Base-by-base conservation (phyloP, 495 filamentous ascomycete species). In the Penicillium paxilli region DNA sequence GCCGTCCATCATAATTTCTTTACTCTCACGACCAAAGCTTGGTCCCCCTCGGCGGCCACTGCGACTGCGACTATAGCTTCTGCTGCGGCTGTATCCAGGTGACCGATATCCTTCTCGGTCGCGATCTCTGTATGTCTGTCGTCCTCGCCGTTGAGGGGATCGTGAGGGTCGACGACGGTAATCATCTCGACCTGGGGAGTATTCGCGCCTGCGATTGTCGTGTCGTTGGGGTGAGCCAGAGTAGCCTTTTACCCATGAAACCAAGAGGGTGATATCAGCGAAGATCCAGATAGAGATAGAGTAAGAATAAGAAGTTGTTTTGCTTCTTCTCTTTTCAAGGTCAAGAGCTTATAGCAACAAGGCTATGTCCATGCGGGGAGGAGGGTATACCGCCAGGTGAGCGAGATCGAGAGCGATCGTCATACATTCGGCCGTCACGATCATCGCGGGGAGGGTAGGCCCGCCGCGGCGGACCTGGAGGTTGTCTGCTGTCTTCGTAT, bases 1-100 rank as follows among this genome's bases (percentile, higher is more conserved):
- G 25, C 83, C 83, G 55, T 86, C 83, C 70, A 87, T 74, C 55
- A 85, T 86, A 12, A 87, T 69, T 62, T 84, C 84, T 62, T 75
- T 68, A 49, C 79, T 83, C 47, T 82, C 80, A 37, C 73, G 72
- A 33, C 80, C 82, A 59, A 68, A 72, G 48, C 76, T 66, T 21
- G 75, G 64, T 45, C 71, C 71, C 47, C 73, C 66, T 52, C 73
- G 65, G n/a, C 68, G 70, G 12, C 60, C 71, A 47, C 74, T 74
- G 44, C 65, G 68, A 49, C 73, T 77, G 28, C 67, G 66, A 56
- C 78, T 79, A 40, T 69, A 70, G 54, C 75, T 78, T 56, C 71
- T 52, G 54, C 73, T 75, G 23, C 69, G 62, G 33, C 72, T 79
- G 28, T 76, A 74, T n/a, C 55, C 63, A 6, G 78, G 78, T 1